Base-by-base conservation (phyloP, 805 yeast species). In the Ogataea populi-albae region DNA sequence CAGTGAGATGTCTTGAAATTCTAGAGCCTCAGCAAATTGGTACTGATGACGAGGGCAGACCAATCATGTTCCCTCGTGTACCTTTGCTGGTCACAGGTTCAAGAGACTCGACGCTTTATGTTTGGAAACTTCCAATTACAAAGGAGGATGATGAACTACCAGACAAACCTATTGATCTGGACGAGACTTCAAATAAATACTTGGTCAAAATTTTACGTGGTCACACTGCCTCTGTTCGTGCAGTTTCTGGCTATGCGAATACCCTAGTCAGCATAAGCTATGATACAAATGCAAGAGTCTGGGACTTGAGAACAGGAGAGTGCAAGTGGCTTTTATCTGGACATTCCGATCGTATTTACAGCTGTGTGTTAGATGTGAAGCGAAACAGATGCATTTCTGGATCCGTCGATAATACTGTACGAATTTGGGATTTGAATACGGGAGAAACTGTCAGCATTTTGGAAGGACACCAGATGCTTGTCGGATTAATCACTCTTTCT, bases 1-100 rank as follows among this genome's bases (percentile, higher is more conserved):
- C 98, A 0, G 95, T 89, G 16, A 71, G 98, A 55, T 91, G 97
- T 56, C 68, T 91, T 46, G 96, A 89, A 46, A 83, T 89, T 31
- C 64, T 86, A 26, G 79, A 75, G 46, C 91, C 91, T 1, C 72
- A 69, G 5, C 68, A 68, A 20, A 73, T 80, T 18, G 87, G 87
- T 16, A 71, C 72, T 24, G 77, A 78, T 40, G 76, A 77, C 32
- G 62, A 69, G 34, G 86, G 84, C 3, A 65, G 64, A 20, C 76
- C 77, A 11, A 67, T 74, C 3, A 60, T 73, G 38, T 76, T 65
- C 49, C 89, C 93, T 0, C 62, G 68, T 37, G 64, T 60, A 21
- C 95, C 94, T 14, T 69, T 84, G 25, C 75, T 93, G 34, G 70
- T 85, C 11, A 89, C 97, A 0, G 94, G 82, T 0, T 81, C 95